Evolutionary conservation across 169 alveolate genomes (phyloP), one percentile per base, ranked within the genome.

Genomic region (Cyclospora cayetanensis): DNA sequence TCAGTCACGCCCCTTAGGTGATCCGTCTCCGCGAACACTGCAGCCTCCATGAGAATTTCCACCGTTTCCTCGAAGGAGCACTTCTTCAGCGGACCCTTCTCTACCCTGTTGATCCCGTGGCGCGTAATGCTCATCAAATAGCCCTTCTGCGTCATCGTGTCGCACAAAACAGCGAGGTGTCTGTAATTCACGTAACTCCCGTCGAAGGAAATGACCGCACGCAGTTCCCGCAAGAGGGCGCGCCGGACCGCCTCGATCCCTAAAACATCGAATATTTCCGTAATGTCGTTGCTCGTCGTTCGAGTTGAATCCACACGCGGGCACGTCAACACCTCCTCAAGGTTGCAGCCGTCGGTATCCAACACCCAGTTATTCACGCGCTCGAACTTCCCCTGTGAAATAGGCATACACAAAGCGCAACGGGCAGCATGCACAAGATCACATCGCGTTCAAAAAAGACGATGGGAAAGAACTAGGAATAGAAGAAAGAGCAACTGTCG

Each of bases 171-270:
- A 43, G 99, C 97, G 86, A 99, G 93, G 95, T 99, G 99, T 18
- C 99, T 95, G 95, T 98, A 99, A 97, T 99, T 99, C 35, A 99
- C 99, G 95, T 99, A 99, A 74, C 95, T 82, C 79, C 96, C 95
- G 84, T 94, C 96, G 90, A 94, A 94, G 52, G 96, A 93, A 39
- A 95, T 95, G 18, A 96, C 97, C 37, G 96, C 95, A 90, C 99
- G 96, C 72, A 99, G 96, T 94, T 99, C 99, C 65, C 97, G 95
- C 29, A 98, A 96, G 25, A 99, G 95, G 42, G 99, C 98, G 96
- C 97, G 96, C 60, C 99, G 96, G 1, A 98, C 99, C n/a, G 99
- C 99, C 97, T 99, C 99, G 63, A 99, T 98, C 42, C 99, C 99
- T 34, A 91, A 42, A 4, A 91, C 90, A 34, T 66, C 97, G 93